Percentiles rank a stretch among this genome's conserved stretches.
These are phyloP conservation scores for Capsella rubella DNA, from an alignment of 441 rosid species.

Conservation along the genomic window DNA sequence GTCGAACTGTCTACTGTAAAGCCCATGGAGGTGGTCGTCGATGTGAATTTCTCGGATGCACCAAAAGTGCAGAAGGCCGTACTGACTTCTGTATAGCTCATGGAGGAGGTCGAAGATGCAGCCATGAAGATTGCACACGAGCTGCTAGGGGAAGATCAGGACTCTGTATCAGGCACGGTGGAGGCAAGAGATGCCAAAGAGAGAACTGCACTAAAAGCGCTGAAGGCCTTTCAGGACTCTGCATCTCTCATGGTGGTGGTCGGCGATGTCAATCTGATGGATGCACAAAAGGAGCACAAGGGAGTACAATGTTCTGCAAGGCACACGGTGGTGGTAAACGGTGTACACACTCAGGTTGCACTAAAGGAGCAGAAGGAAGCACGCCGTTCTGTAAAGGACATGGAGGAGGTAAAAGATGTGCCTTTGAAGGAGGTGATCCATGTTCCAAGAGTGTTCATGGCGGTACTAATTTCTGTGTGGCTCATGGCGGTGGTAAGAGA, in stretches of 20 bases:
- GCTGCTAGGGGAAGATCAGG: constrained; percentile 99
- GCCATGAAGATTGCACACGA: constrained; percentile 76
- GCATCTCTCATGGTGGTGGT: constrained; percentile 99
- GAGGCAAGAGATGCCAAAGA: constrained; percentile 94
- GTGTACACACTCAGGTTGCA: constrained; percentile 79
- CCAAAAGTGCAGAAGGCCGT: constrained; percentile 98
- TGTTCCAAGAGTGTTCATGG: constrained; percentile 99
- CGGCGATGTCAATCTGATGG: constrained; percentile 84
- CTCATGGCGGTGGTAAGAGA: constrained; percentile 98
- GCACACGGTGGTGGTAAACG: constrained; percentile 99
- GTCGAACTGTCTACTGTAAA: constrained; percentile 96
- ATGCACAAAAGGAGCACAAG: constrained; percentile 97
- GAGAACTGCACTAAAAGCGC: constrained; percentile 96
- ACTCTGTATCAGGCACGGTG: constrained; percentile 94
- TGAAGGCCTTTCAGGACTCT: constrained; percentile 95
- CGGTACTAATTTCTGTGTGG: constrained; percentile 97
- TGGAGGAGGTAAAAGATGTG: constrained; percentile 97
- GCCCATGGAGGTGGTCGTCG: constrained; percentile 99
- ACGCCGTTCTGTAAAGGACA: constrained; percentile 97
- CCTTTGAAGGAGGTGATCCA: constrained; percentile 78
- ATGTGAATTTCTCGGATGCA: constrained; percentile 96
- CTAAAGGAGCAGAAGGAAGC: constrained; percentile 99
- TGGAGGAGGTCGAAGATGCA: constrained; percentile 97
- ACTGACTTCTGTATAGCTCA: constrained; percentile 96
- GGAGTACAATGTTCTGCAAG: constrained; percentile 97